Percentiles rank a stretch among this genome's conserved stretches.
phyloP scores from a whole-genome alignment of 768 basidiomycete species.

The Favolaschia claudopus region DNA sequence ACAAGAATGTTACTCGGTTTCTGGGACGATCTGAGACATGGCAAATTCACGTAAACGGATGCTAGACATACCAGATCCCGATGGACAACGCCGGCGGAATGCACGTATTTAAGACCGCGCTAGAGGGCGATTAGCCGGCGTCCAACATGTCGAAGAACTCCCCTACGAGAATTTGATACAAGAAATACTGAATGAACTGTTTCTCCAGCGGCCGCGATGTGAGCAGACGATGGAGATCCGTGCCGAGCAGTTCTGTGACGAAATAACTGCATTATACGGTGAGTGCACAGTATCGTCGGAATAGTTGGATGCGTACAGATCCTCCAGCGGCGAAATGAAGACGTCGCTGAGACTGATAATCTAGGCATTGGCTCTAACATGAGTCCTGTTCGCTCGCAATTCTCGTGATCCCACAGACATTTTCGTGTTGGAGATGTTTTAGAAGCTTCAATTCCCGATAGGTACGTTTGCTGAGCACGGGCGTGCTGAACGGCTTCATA shows the following conservation, averaged over 20 bases:
- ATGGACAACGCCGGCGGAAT: constrained; percentile 98
- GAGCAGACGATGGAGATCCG: constrained; percentile 95
- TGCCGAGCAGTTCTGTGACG: constrained; percentile 97
- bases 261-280: constrained; percentile 77
- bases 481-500: constrained; percentile 99
- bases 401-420: constrained; percentile 68
- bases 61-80: constrained; percentile 79
- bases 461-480: constrained; percentile 96
- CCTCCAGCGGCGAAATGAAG: constrained; percentile 99
- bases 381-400: too few species aligned
- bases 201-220: constrained; percentile 98
- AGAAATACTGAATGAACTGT: constrained; percentile 99
- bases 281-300: constrained; percentile 4
- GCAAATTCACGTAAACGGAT: neutral
- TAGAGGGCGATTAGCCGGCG: constrained; percentile 37
- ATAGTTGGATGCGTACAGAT: constrained; percentile 68
- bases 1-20: constrained; percentile 99
- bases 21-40: constrained; percentile 43
- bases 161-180: constrained; percentile 96
- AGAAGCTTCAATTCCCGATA: constrained; percentile 97
- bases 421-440: constrained; percentile 99
- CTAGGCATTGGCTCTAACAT: constrained; percentile 56
- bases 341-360: constrained; percentile 99
- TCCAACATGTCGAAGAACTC: neutral
- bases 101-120: constrained; percentile 99